Conservation (phyloP, 2,329 filamentous ascomycete species). For the Mollisiaceae sp. region DNA sequence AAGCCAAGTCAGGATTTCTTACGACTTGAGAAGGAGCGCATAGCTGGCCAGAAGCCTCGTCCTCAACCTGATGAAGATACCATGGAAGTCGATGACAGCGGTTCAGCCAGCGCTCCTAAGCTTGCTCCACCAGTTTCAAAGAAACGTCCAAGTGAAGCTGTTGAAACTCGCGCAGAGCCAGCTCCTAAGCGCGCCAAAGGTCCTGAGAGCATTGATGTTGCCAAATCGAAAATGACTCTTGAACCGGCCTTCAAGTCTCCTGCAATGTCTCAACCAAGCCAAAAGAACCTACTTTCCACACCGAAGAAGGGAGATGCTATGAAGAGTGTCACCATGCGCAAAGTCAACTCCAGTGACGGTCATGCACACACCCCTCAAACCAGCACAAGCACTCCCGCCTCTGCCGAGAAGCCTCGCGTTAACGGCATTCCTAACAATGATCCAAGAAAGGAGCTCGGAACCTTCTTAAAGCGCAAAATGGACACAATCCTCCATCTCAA, state of each 20-base stretch:
- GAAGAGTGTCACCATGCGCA: constrained; percentile 46
- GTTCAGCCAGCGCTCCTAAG: constrained; percentile 23
- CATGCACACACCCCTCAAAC: constrained; percentile 47
- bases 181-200: constrained; percentile 45
- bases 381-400: constrained; percentile 41
- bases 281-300: constrained; percentile 44
- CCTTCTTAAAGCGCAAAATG: constrained; percentile 41
- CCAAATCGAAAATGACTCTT: constrained; percentile 45
- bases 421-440: constrained; percentile 32
- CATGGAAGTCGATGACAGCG: constrained; percentile 47
- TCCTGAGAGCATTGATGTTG: constrained; percentile 37
- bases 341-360: constrained; percentile 46
- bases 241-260: constrained; percentile 44
- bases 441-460: constrained; percentile 28
- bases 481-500: constrained; percentile 39
- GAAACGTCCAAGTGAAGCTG: constrained; percentile 36
- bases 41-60: constrained; percentile 9
- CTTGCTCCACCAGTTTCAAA: constrained; percentile 20
- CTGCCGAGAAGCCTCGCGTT: constrained; percentile 39
- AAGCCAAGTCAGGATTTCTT: constrained; percentile 28
- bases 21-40: constrained; percentile 29
- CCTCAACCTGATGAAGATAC: constrained; percentile 30
- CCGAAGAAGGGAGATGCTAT: constrained; percentile 48
- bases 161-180: constrained; percentile 38
- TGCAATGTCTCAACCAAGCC: constrained; percentile 33